Conservation (phyloP, 768 basidiomycete genomes). For the Suillus spraguei region DNA sequence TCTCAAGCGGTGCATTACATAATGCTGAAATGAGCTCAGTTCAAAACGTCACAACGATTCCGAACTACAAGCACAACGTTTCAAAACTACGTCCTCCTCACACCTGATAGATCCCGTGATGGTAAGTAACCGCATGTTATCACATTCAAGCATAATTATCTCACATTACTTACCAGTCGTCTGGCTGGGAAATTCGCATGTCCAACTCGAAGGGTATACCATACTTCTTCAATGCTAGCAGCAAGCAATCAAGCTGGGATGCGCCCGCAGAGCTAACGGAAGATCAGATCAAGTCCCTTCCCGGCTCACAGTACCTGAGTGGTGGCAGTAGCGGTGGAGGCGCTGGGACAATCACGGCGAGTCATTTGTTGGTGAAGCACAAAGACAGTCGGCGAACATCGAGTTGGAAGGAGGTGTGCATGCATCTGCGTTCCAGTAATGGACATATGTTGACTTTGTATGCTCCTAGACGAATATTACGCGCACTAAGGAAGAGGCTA, state of each 20-base stretch:
- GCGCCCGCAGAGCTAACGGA: constrained; percentile 60
- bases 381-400: constrained; percentile 73
- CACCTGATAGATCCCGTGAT: constrained; percentile 15
- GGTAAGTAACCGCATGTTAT: constrained; percentile 27
- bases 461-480: constrained; percentile 68
- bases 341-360: constrained; percentile 78
- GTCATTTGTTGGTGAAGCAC: constrained; percentile 95
- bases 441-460: constrained; percentile 1
- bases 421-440: constrained; percentile 9
- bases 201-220: constrained; percentile 76
- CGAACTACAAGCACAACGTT: constrained; percentile 3
- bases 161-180: constrained; percentile 4
- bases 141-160: neutral
- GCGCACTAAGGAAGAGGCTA: constrained; percentile 87
- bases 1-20: neutral
- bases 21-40: neutral
- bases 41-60: neutral
- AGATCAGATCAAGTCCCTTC: constrained; percentile 61
- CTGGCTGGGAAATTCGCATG: constrained; percentile 84
- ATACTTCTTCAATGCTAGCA: constrained; percentile 84
- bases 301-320: constrained; percentile 60
- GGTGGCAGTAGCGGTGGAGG: constrained; percentile 26
- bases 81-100: neutral
- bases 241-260: constrained; percentile 81
- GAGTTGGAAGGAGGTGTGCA: constrained; percentile 81